phyloP scores from a whole-genome alignment of 1,139 yeast species.

The Blastobotrys indianensis region DNA sequence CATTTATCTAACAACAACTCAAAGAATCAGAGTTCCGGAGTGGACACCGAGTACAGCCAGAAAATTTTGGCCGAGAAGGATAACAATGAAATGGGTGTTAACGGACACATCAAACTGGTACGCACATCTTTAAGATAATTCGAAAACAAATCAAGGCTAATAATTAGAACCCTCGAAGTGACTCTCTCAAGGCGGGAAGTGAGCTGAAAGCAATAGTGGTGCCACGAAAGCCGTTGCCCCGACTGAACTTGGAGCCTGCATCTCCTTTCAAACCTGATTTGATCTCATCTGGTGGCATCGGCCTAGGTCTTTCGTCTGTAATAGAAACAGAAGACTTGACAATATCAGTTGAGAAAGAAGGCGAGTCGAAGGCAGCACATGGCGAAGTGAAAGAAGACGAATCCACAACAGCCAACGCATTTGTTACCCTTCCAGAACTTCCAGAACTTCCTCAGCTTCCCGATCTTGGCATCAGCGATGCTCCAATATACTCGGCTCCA shows the following conservation, averaged over 20 bases:
- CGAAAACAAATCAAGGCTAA: neutral
- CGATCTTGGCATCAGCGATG: neutral
- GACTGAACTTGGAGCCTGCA: conserved; percentile 14
- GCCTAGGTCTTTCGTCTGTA: conserved; percentile 9
- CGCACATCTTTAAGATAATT: too few species aligned
- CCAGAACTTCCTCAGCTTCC: conserved; percentile 6
- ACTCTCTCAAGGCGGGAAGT: conserved; percentile 4
- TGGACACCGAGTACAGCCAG: too few species aligned
- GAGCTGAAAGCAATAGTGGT: conserved; percentile 5
- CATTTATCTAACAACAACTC: too few species aligned
- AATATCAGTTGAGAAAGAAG: neutral
- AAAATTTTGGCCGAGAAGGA: too few species aligned
- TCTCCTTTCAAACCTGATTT: conserved; percentile 13
- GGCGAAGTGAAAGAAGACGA: neutral
- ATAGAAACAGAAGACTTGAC: conserved; percentile 2
- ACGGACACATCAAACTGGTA: too few species aligned
- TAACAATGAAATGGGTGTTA: too few species aligned
- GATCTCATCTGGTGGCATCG: conserved; percentile 1
- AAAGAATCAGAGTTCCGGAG: too few species aligned
- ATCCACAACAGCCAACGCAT: neutral
- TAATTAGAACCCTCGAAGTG: conserved; percentile 1
- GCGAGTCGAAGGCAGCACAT: neutral
- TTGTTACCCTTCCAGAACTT: too few species aligned
- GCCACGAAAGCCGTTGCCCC: conserved; percentile 13
- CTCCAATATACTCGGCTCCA: conserved; percentile 5